These are phyloP conservation scores for Phascolomyces articulosus DNA, from an alignment of 371 early-diverging fungal species.

Conservation along the genomic window DNA sequence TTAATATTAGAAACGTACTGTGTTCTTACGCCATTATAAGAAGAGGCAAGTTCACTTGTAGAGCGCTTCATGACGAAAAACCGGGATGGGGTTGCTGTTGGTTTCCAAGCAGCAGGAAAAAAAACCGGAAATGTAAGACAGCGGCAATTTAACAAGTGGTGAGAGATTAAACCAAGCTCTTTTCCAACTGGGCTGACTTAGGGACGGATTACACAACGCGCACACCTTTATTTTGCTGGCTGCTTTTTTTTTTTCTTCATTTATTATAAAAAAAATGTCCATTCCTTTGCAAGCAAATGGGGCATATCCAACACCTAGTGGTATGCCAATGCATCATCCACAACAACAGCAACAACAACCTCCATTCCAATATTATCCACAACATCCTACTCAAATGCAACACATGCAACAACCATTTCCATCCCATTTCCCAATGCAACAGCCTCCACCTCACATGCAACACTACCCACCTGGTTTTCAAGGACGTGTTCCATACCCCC, in stretches of 20 bases:
- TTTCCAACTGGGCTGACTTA: too few species aligned
- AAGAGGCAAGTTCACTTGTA: background rate
- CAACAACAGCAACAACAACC: slow-evolving; percentile 1
- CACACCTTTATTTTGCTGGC: background rate
- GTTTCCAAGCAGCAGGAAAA: background rate
- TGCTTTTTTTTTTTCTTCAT: background rate
- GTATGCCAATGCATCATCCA: background rate
- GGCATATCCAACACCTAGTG: background rate
- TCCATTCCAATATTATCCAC: background rate
- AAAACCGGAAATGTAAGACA: too few species aligned
- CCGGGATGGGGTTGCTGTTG: background rate
- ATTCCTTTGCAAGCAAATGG: slow-evolving; percentile 4
- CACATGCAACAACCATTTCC: slow-evolving; percentile 1
- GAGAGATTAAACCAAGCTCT: too few species aligned
- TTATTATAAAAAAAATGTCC: background rate
- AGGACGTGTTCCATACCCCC: slow-evolving; percentile 12
- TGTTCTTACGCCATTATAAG: background rate
- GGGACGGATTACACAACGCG: too few species aligned
- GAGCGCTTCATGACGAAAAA: slow-evolving; percentile 1
- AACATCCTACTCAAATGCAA: background rate
- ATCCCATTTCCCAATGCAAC: slow-evolving; percentile 7
- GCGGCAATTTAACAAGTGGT: too few species aligned
- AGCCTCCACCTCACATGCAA: background rate
- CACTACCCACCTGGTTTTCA: slow-evolving; percentile 8
- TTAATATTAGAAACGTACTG: background rate